Percentiles rank a stretch among this genome's conserved stretches.
phyloP scores from a whole-genome alignment of 768 basidiomycete genomes.

The Tylopilus rubrobrunneus region DNA sequence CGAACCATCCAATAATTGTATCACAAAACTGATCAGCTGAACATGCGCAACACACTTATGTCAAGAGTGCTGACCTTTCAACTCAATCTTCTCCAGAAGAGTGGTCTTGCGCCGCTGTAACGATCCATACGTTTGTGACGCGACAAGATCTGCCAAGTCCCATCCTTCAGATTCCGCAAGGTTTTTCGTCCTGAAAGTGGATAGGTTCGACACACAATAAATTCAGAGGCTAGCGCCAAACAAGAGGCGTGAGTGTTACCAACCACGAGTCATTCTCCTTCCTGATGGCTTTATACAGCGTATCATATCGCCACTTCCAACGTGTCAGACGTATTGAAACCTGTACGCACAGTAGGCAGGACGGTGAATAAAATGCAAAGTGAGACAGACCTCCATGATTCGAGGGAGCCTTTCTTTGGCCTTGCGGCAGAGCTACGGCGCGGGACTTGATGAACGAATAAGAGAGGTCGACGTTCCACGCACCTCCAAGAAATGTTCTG shows the following conservation, averaged over 20 bases:
- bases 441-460: not conserved
- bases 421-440: slow-evolving; percentile 2
- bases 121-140: slow-evolving; percentile 36
- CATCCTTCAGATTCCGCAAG: slow-evolving; percentile 42
- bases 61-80: slow-evolving; percentile 32
- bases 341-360: not conserved
- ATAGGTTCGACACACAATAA: not conserved
- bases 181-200: slow-evolving; percentile 30
- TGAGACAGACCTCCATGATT: slow-evolving; percentile 20
- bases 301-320: slow-evolving; percentile 28
- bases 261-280: slow-evolving; percentile 16
- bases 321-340: slow-evolving; percentile 20
- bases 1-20: not conserved
- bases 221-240: not conserved
- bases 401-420: slow-evolving; percentile 1
- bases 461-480: not conserved
- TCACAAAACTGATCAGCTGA: not conserved
- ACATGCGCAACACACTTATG: not conserved
- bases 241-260: not conserved
- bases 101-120: slow-evolving; percentile 37
- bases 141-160: slow-evolving; percentile 38
- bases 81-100: slow-evolving; percentile 36
- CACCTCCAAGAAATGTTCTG: slow-evolving; percentile 1
- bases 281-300: not conserved
- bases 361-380: not conserved